phyloP scores from a whole-genome alignment of 495 filamentous ascomycete genomes.

The Hypoxylon intermedium region DNA sequence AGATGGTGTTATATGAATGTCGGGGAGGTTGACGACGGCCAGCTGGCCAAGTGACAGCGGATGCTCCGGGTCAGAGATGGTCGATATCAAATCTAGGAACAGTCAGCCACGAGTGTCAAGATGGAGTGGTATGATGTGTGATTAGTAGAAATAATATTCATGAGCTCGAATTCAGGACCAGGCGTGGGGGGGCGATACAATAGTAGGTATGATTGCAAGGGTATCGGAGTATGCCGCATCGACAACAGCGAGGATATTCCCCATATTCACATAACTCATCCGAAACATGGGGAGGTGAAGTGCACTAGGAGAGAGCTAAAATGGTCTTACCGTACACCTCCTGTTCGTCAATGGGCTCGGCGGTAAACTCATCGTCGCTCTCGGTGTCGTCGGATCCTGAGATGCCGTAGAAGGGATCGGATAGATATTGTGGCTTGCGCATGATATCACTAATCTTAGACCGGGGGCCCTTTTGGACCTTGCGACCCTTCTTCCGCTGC shows the following conservation, averaged over 20 bases:
- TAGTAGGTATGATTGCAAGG: slow-evolving; percentile 15
- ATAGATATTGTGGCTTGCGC: slow-evolving; percentile 39
- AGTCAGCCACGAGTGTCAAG: no score
- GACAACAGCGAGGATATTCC: no score
- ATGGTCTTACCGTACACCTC: slow-evolving; percentile 85
- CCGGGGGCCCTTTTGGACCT: slow-evolving; percentile 39
- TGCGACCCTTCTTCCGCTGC: slow-evolving; percentile 55
- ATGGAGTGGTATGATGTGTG: no score
- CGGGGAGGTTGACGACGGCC: slow-evolving; percentile 90
- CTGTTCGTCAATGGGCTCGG: slow-evolving; percentile 92
- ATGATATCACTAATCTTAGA: slow-evolving; percentile 48
- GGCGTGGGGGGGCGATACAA: slow-evolving; percentile 14
- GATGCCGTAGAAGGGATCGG: slow-evolving; percentile 36
- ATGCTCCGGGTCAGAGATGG: slow-evolving; percentile 95
- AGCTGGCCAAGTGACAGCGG: slow-evolving; percentile 90
- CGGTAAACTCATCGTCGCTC: slow-evolving; percentile 64
- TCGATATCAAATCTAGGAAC: slow-evolving; percentile 81
- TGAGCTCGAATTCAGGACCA: slow-evolving; percentile 14
- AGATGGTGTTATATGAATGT: slow-evolving; percentile 79
- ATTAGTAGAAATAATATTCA: no score
- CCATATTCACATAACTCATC: neutral
- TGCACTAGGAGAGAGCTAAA: neutral
- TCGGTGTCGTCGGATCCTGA: slow-evolving; percentile 37
- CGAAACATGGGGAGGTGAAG: neutral
- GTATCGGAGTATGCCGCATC: slow-evolving; percentile 2